These are phyloP conservation scores for Vicia faba DNA, from an alignment of 306 rosid species.

Conservation along the genomic window DNA sequence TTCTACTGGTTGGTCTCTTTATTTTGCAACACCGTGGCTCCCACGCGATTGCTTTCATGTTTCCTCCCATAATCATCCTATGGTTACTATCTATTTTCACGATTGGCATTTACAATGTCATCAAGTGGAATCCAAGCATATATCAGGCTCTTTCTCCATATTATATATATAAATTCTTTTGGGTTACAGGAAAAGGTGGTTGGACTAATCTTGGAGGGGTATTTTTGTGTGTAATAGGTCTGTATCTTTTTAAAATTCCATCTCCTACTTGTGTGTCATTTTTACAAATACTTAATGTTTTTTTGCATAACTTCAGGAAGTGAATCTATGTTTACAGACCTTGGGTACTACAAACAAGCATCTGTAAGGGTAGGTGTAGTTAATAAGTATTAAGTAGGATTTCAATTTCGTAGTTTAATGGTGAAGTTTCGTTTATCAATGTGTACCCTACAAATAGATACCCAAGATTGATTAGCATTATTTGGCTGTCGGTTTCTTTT, in stretches of 20 bases:
- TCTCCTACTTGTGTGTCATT: no score
- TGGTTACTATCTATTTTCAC: slow-evolving; percentile 66
- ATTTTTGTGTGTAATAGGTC: slow-evolving; percentile 64
- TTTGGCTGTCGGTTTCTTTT: no score
- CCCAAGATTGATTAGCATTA: no score
- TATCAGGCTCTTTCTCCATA: slow-evolving; percentile 85
- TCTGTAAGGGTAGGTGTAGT: slow-evolving; percentile 71
- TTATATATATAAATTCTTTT: slow-evolving; percentile 69
- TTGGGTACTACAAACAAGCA: slow-evolving; percentile 64
- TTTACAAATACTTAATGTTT: slow-evolving; percentile 37
- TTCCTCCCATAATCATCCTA: slow-evolving; percentile 69
- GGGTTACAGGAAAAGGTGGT: slow-evolving; percentile 71
- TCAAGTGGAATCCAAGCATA: slow-evolving; percentile 73
- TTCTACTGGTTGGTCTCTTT: no score
- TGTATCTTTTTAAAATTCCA: no score
- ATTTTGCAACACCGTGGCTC: no score
- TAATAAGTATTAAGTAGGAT: slow-evolving; percentile 27
- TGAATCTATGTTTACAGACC: slow-evolving; percentile 82
- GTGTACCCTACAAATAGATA: no score
- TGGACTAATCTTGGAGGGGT: slow-evolving; percentile 82
- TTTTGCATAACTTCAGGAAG: slow-evolving; percentile 62
- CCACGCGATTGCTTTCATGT: slow-evolving; percentile 70
- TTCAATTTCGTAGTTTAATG: no score
- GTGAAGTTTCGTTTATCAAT: no score
- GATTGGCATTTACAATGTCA: slow-evolving; percentile 75